phyloP scores from a whole-genome alignment of 2,329 filamentous ascomycete species.

The Colletotrichum plurivorum region DNA sequence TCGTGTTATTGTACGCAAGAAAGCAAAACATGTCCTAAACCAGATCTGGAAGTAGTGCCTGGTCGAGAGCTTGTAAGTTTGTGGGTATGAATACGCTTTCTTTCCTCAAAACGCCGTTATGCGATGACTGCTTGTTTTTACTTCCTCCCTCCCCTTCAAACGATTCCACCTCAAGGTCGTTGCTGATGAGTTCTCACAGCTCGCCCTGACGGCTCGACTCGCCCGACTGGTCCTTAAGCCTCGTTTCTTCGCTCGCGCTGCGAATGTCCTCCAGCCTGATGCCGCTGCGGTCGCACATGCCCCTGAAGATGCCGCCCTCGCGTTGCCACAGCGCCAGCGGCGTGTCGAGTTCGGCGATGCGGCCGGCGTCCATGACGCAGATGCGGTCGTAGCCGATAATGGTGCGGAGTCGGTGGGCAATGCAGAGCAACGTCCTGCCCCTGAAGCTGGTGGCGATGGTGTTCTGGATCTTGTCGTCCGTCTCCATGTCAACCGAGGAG shows the following conservation, averaged over 20 bases:
- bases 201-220: slow-evolving; percentile 40
- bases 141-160: background rate
- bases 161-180: background rate
- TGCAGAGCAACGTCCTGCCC: slow-evolving; percentile 90
- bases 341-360: slow-evolving; percentile 87
- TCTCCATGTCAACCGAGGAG: slow-evolving; percentile 93
- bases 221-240: slow-evolving; percentile 26
- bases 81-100: slow-evolving; percentile 4
- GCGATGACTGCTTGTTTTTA: background rate
- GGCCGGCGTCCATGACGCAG: slow-evolving; percentile 93
- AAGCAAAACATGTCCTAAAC: background rate
- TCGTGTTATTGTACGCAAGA: background rate
- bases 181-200: background rate
- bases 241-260: slow-evolving; percentile 56
- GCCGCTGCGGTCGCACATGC: slow-evolving; percentile 91
- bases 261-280: slow-evolving; percentile 74
- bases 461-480: slow-evolving; percentile 92
- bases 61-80: background rate
- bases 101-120: background rate
- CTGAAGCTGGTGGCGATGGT: slow-evolving; percentile 89
- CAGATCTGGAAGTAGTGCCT: background rate
- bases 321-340: slow-evolving; percentile 80
- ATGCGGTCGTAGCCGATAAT: slow-evolving; percentile 96
- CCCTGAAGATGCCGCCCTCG: slow-evolving; percentile 82
- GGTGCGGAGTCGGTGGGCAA: slow-evolving; percentile 91